Conservation (phyloP, 495 filamentous ascomycete genomes). For the Aspergillus incahuasiensis region DNA sequence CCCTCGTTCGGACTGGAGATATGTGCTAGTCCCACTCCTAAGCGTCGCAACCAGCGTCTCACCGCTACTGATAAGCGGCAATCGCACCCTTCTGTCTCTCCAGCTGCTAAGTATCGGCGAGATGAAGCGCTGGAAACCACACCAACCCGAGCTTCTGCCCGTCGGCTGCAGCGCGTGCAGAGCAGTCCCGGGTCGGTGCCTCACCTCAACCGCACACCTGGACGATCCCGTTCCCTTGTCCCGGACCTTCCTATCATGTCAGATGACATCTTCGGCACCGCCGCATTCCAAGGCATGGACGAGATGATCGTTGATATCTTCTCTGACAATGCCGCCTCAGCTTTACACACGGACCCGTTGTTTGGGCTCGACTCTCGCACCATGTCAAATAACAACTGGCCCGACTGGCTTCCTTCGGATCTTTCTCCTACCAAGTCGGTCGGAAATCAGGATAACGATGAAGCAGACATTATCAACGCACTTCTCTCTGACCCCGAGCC, state of each 20-base stretch:
- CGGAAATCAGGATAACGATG: slow-evolving; percentile 20
- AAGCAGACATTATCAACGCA: slow-evolving; percentile 36
- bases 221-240: slow-evolving; percentile 20
- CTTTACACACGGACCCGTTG: slow-evolving; percentile 19
- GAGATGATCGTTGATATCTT: slow-evolving; percentile 43
- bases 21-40: slow-evolving; percentile 60
- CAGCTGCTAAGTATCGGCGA: slow-evolving; percentile 27
- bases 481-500: slow-evolving; percentile 37
- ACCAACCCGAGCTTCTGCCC: slow-evolving; percentile 29
- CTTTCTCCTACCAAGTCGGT: slow-evolving; percentile 33
- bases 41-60: slow-evolving; percentile 36
- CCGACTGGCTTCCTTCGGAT: slow-evolving; percentile 37
- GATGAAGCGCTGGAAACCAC: slow-evolving; percentile 20
- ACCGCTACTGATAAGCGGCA: slow-evolving; percentile 49
- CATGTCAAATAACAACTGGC: slow-evolving; percentile 28
- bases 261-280: slow-evolving; percentile 22
- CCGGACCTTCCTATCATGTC: slow-evolving; percentile 19
- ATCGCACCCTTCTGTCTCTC: slow-evolving; percentile 34
- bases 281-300: slow-evolving; percentile 30
- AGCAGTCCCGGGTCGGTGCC: slow-evolving; percentile 19
- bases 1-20: slow-evolving; percentile 39
- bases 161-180: slow-evolving; percentile 35
- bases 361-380: slow-evolving; percentile 24
- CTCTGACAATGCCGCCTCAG: slow-evolving; percentile 22
- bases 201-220: slow-evolving; percentile 24